phyloP scores from a whole-genome alignment of 228 moss, liverwort and hornwort species.

The Sphagnum magellanicum region DNA sequence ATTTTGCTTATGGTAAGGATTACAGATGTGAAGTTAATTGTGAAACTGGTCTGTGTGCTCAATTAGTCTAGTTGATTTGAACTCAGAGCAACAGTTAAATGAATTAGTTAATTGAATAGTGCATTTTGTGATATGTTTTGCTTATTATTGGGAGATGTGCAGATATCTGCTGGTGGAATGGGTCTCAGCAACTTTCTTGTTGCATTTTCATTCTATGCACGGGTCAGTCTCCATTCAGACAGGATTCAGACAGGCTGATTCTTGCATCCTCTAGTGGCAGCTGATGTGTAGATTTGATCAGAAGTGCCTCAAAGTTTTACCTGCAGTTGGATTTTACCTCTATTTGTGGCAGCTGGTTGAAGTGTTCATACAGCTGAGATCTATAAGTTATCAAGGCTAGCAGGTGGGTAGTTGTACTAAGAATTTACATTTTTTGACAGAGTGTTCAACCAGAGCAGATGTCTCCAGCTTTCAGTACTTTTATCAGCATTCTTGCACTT shows the following conservation, averaged over 20 bases:
- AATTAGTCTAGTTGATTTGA: neutral
- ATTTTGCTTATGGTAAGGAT: slow-evolving; percentile 67
- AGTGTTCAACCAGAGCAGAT: slow-evolving; percentile 16
- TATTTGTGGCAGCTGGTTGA: neutral
- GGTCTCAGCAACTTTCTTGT: slow-evolving; percentile 64
- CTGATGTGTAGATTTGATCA: neutral
- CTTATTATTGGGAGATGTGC: neutral
- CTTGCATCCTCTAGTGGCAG: neutral
- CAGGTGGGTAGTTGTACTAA: no score
- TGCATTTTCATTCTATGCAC: slow-evolving; percentile 73
- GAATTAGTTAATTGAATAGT: neutral
- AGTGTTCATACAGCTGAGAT: neutral
- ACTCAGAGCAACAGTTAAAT: neutral
- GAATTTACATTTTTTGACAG: no score
- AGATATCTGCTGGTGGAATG: slow-evolving; percentile 82
- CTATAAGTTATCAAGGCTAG: neutral
- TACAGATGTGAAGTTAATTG: neutral
- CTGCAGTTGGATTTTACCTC: neutral
- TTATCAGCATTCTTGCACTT: slow-evolving; percentile 59
- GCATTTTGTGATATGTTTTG: neutral
- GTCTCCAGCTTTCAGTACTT: slow-evolving; percentile 44
- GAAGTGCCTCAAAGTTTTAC: neutral
- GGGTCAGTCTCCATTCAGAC: slow-evolving; percentile 20
- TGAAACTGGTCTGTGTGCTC: neutral
- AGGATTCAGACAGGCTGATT: neutral